Base-by-base conservation (phyloP, 371 early-diverging fungal species). In the Spiromyces aspiralis region DNA sequence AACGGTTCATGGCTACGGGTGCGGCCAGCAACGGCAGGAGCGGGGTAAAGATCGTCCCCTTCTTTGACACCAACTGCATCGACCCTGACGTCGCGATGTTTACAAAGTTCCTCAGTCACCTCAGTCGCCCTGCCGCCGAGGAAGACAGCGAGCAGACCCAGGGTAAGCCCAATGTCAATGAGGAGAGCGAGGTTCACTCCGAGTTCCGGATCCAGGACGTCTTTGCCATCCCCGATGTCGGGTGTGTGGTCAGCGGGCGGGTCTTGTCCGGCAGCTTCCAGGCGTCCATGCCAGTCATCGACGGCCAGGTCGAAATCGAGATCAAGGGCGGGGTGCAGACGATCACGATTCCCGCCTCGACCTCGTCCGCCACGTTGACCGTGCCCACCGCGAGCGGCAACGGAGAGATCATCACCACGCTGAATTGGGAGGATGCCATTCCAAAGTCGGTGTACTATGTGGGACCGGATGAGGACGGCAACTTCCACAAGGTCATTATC, bases 401-500 rank as follows among this genome's bases (percentile, higher is more conserved):
- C 23, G 45, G 45, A 10, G 16, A 45, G 10, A 45, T 25, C 10
- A 45, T 6, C 10, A 4, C 4, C n/a, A 4, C 24, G 10, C 23
- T 22, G 13, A 4, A n/a, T 6, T 6, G 13, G 13, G 25, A 45
- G 13, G 10, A 6, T 10, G 45, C 6, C 10, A 42, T 42, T 42
- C 16, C 16, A n/a, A n/a, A 42, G 42, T 13, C 21, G 4, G n/a
- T 4, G 12, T 43, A 45, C 19, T 50, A 44, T 6, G n/a, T 51
- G 22, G 52, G 52, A 2, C 52, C 52, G 42, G 44, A 51, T n/a
- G 26, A 43, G 27, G n/a, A 21, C 13, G 52, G 52, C 4, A 12
- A 12, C 20, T 51, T 51, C 27, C 21, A 47, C 23, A 46, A 25
- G 23, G 52, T 46, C 6, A 44, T 45, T 12, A 20, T 51, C 12